Percentiles rank a stretch among this genome's conserved stretches.
phyloP scores from a whole-genome alignment of 2,329 filamentous ascomycete species.

The Colletotrichum musae region DNA sequence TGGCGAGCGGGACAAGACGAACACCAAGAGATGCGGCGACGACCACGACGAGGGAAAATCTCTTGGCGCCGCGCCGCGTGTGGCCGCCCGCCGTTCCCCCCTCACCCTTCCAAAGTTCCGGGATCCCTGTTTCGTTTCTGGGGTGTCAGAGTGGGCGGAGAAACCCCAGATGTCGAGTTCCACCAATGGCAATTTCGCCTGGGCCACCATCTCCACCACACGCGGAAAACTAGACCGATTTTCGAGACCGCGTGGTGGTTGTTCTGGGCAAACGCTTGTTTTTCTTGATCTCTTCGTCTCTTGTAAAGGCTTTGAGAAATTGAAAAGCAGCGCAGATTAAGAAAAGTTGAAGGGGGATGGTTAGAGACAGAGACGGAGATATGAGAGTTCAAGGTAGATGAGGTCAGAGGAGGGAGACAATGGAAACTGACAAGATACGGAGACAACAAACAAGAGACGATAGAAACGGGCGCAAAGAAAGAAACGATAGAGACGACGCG shows the following conservation, averaged over 20 bases:
- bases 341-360: no score
- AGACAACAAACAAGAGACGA: no score
- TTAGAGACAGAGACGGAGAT: no score
- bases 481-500: background rate
- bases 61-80: slow-evolving; percentile 32
- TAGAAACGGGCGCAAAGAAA: no score
- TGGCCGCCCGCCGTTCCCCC: slow-evolving; percentile 24
- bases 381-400: no score
- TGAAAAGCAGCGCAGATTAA: no score
- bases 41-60: slow-evolving; percentile 7
- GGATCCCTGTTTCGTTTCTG: slow-evolving; percentile 25
- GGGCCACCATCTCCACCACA: background rate
- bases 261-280: slow-evolving; percentile 41
- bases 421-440: no score
- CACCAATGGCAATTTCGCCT: slow-evolving; percentile 38
- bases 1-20: slow-evolving; percentile 24
- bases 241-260: slow-evolving; percentile 26
- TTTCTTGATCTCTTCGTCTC: background rate
- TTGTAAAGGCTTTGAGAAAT: no score
- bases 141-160: slow-evolving; percentile 29
- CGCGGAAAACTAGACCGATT: slow-evolving; percentile 1
- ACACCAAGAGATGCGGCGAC: slow-evolving; percentile 38
- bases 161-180: slow-evolving; percentile 30
- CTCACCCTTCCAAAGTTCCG: background rate
- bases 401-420: no score